phyloP scores from a whole-genome alignment of 257 asterid genomes.

The Salvia hispanica region DNA sequence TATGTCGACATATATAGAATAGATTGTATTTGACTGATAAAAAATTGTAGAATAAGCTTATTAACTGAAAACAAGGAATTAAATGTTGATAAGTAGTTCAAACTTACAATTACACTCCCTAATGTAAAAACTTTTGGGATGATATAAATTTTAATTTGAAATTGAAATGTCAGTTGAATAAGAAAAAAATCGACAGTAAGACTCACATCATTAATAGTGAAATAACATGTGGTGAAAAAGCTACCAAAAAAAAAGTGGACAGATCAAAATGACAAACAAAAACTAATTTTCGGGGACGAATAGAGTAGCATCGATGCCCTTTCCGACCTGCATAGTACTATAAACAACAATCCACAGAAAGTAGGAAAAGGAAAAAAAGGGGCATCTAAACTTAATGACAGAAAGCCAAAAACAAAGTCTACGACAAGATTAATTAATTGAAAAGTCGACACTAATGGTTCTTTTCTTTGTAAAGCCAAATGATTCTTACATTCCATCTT shows the following conservation, averaged over 20 bases:
- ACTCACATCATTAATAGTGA: too few relatives aligned
- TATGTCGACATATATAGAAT: not conserved
- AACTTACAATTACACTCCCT: not conserved
- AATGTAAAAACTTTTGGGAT: too few relatives aligned
- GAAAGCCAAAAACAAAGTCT: slow-evolving; percentile 24
- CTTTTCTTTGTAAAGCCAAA: slow-evolving; percentile 54
- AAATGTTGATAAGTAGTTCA: not conserved
- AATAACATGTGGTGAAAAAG: too few relatives aligned
- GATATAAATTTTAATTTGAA: too few relatives aligned
- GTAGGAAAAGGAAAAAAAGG: not conserved
- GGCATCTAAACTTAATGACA: slow-evolving; percentile 19
- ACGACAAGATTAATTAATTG: slow-evolving; percentile 26
- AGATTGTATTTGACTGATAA: slow-evolving; percentile 10
- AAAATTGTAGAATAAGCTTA: slow-evolving; percentile 18
- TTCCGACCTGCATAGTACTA: slow-evolving; percentile 6
- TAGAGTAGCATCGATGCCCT: slow-evolving; percentile 43
- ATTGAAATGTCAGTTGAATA: too few relatives aligned
- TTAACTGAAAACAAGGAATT: not conserved
- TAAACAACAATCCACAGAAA: slow-evolving; percentile 11
- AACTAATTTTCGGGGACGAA: too few relatives aligned
- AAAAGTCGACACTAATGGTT: slow-evolving; percentile 38
- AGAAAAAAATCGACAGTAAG: too few relatives aligned
- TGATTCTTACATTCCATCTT: slow-evolving; percentile 46
- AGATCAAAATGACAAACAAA: too few relatives aligned
- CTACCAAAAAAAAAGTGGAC: too few relatives aligned